These are phyloP conservation scores for sorghum (Sorghum bicolor) DNA, from an alignment of 176 grass and related monocot genomes.

Conservation along the genomic window DNA sequence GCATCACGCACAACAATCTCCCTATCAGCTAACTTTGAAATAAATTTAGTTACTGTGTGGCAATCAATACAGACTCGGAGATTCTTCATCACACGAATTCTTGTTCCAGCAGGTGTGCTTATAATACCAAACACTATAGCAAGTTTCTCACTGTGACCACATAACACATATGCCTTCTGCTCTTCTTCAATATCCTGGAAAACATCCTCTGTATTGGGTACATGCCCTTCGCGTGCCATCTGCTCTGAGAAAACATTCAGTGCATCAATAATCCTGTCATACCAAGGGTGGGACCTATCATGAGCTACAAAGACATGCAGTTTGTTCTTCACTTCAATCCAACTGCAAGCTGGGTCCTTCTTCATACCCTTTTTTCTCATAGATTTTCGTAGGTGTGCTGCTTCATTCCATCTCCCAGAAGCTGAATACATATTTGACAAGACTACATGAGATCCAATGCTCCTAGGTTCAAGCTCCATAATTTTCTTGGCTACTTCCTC, in stretches of 20 bases:
- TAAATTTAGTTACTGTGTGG: conserved; percentile 55
- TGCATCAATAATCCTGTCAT: conserved; percentile 51
- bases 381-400: conserved; percentile 43
- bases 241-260: conserved; percentile 53
- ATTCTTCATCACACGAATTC: conserved; percentile 64
- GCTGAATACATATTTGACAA: conserved; percentile 72
- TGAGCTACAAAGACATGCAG: conserved; percentile 61
- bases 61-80: conserved; percentile 72
- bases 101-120: conserved; percentile 62
- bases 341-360: conserved; percentile 77
- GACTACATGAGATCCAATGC: conserved; percentile 56
- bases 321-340: conserved; percentile 71
- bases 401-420: conserved; percentile 71
- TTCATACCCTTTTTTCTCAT: conserved; percentile 64
- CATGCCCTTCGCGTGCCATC: conserved; percentile 60
- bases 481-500: conserved; percentile 64
- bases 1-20: conserved; percentile 71
- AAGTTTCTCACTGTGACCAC: conserved; percentile 79
- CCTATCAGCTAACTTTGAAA: conserved; percentile 60
- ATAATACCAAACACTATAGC: conserved; percentile 73
- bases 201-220: conserved; percentile 64
- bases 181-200: conserved; percentile 76
- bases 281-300: conserved; percentile 68
- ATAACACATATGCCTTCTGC: conserved; percentile 61
- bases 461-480: conserved; percentile 58